These are phyloP conservation scores for Penicillium sumatraense DNA, from an alignment of 2,329 filamentous ascomycete genomes.

Conservation along the genomic window DNA sequence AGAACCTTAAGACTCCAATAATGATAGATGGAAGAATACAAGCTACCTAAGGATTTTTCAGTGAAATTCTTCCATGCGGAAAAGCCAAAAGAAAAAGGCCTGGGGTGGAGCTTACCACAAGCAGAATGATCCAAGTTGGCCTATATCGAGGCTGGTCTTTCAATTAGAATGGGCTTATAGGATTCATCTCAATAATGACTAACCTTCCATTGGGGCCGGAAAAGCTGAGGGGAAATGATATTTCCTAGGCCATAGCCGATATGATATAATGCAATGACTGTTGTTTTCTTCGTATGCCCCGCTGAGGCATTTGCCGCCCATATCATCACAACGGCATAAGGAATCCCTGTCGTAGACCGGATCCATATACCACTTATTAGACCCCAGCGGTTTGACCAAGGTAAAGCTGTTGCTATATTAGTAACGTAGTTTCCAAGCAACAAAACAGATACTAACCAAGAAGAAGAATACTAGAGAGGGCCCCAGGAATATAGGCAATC, in stretches of 20 bases:
- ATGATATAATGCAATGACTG: constrained; percentile 29
- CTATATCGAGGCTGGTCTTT: constrained; percentile 19
- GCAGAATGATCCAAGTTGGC: constrained; percentile 31
- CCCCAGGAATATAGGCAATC: constrained; percentile 40
- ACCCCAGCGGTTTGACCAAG: constrained; percentile 45
- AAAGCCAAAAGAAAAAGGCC: constrained; percentile 19
- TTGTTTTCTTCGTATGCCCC: constrained; percentile 52
- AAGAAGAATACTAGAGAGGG: constrained; percentile 43
- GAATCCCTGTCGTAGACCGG: constrained; percentile 41
- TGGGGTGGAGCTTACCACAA: constrained; percentile 40
- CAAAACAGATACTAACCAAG: constrained; percentile 19
- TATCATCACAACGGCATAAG: constrained; percentile 46
- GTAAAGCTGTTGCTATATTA: constrained; percentile 24
- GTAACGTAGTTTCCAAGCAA: background rate
- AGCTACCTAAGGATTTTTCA: constrained; percentile 38
- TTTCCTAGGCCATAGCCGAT: constrained; percentile 48
- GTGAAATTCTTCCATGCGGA: constrained; percentile 31
- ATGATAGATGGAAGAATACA: constrained; percentile 46
- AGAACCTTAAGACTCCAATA: constrained; percentile 46
- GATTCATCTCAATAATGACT: background rate
- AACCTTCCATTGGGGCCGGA: constrained; percentile 40
- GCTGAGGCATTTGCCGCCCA: constrained; percentile 45
- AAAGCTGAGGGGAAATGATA: constrained; percentile 50
- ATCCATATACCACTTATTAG: constrained; percentile 44
- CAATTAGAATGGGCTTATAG: background rate